phyloP scores from a whole-genome alignment of 2,329 filamentous ascomycete species.

The Ceratocystis alfenasii region DNA sequence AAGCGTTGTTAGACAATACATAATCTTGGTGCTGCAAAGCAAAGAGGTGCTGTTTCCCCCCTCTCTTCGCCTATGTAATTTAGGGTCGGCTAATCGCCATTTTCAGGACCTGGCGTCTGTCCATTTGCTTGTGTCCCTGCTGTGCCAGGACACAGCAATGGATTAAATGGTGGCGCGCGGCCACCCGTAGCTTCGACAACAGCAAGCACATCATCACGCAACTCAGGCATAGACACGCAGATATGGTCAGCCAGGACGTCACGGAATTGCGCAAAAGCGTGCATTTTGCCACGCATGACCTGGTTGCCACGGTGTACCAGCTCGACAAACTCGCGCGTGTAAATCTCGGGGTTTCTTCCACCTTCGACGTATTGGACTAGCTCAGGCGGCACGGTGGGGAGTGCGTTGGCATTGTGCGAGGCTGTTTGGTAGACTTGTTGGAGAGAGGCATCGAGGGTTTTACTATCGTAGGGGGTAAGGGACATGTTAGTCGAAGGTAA shows the following conservation, averaged over 20 bases:
- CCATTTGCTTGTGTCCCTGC: conserved; percentile 2
- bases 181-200: conserved; percentile 39
- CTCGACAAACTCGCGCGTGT: conserved; percentile 63
- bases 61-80: not conserved
- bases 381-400: conserved; percentile 48
- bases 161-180: conserved; percentile 12
- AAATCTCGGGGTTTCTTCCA: conserved; percentile 61
- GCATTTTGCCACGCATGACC: conserved; percentile 51
- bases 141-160: not conserved
- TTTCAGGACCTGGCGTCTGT: conserved; percentile 1
- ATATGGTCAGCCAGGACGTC: conserved; percentile 52
- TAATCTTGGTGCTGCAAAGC: too few relatives aligned
- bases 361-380: conserved; percentile 58
- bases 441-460: conserved; percentile 33
- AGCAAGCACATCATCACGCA: conserved; percentile 40
- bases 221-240: conserved; percentile 46
- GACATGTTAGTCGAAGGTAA: not conserved
- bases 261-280: conserved; percentile 48
- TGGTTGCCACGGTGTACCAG: conserved; percentile 54
- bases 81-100: not conserved
- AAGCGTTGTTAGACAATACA: too few relatives aligned
- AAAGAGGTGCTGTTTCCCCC: conserved; percentile 1
- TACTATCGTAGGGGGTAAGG: conserved; percentile 26
- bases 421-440: conserved; percentile 34
- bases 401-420: conserved; percentile 30